Base-by-base conservation (phyloP, 2,329 filamentous ascomycete species). In the Phialophora expanda region DNA sequence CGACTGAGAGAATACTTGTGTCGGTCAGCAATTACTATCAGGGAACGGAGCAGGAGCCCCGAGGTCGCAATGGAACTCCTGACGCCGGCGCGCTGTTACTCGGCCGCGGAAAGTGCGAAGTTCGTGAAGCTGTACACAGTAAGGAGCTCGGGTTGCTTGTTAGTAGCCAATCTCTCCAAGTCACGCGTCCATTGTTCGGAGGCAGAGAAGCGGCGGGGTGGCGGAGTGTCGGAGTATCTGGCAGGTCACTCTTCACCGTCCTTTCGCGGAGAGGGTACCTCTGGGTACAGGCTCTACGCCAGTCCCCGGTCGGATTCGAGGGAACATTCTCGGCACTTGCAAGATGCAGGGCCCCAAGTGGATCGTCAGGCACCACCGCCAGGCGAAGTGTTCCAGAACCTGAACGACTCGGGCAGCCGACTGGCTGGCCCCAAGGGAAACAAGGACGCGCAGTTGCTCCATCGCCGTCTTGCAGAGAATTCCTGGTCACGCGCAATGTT, bases 261-360 rank as follows among this genome's bases (percentile, higher is more conserved):
- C 3, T 20, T 26, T 20, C 7, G 53, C 26, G 17, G 53, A 11
- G 24, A 34, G 28, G 26, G 24, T 51, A 51, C 48, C 48, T 51
- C 48, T 11, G 9, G 20, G 20, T 51, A 51, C 48, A 11, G 20
- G 14, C 5, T 5, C n/a, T 6, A 46, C 44, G 44, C 17, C 12
- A n/a, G 41, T 14, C 14, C 44, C 20, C 2, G 44, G 2, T 22
- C 44, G 9, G 24, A 51, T 51, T 28, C 48, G 48, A 51, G 24
- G 48, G 22, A 51, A 7, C 9, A 11, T 26, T 26, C 5, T 55
- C 53, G 53, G 53, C 48, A 22, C 48, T 53, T 53, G 53, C 3
- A 5, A 8, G 34, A 57, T 57, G 55, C 55, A 57, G 55, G 55
- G 55, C 55, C 55, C 55, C 1, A 56, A 57, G 55, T 57, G 55